Evolutionary conservation across 1,284 basidiomycete species (phyloP).

Genomic region (Apiotrichum gracile): DNA sequence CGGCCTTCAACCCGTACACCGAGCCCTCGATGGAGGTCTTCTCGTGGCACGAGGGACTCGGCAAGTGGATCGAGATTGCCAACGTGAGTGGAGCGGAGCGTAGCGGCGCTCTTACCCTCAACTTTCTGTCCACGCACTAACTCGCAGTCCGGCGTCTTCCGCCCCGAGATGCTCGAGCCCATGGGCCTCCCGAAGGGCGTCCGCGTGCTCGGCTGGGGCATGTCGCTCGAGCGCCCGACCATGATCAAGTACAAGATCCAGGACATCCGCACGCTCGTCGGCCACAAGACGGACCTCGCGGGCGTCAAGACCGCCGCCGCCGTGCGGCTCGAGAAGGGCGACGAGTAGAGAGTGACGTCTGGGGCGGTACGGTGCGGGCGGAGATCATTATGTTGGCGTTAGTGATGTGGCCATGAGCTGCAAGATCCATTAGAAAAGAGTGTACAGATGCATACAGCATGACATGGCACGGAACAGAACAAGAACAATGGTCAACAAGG

Average conservation of each 20-base stretch:
- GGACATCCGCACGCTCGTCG: constrained; percentile 94
- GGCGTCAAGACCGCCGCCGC: constrained; percentile 82
- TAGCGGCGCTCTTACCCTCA: too few species aligned
- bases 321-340: constrained; percentile 63
- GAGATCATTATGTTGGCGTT: too few species aligned
- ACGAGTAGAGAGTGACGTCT: constrained; percentile 21
- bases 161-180: constrained; percentile 97
- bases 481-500: too few species aligned
- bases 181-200: constrained; percentile 99
- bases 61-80: constrained; percentile 88
- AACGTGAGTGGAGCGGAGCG: constrained; percentile 47
- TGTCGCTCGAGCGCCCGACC: constrained; percentile 92
- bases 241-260: constrained; percentile 95
- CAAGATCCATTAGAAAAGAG: too few species aligned
- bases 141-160: constrained; percentile 92
- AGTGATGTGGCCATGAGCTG: too few species aligned
- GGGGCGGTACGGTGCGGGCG: background rate
- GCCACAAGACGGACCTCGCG: constrained; percentile 92
- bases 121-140: too few species aligned
- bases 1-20: constrained; percentile 70
- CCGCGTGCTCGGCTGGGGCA: constrained; percentile 94
- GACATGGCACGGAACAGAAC: too few species aligned
- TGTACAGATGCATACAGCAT: too few species aligned
- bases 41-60: constrained; percentile 89
- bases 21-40: constrained; percentile 99